A percentile compares a stretch with the other conserved stretches of the same genome.
These are phyloP conservation scores for Phytophthora citrophthora DNA, from an alignment of 352 stramenopile species.

Conservation along the genomic window DNA sequence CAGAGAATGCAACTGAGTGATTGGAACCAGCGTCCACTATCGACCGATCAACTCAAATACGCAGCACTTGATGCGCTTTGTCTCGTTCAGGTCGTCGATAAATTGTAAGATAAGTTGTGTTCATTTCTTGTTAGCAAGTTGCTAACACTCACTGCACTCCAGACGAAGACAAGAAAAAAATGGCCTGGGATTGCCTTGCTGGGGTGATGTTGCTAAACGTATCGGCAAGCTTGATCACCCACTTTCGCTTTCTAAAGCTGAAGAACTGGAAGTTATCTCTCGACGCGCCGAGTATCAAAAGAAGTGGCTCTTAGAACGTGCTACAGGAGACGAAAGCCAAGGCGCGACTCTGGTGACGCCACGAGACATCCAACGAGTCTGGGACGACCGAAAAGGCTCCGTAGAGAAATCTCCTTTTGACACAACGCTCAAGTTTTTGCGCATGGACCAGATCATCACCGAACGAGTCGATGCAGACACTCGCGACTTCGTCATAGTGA, in stretches of 20 bases:
- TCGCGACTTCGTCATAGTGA: conserved; percentile 38
- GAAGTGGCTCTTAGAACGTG: conserved; percentile 6
- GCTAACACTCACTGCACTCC: not conserved
- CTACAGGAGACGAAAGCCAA: conserved; percentile 9
- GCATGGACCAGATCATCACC: conserved; percentile 15
- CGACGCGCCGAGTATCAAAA: conserved; percentile 22
- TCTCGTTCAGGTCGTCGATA: conserved; percentile 30
- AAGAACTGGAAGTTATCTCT: conserved; percentile 8
- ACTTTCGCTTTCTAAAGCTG: conserved; percentile 1
- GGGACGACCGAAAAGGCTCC: conserved; percentile 25
- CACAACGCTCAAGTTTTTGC: conserved; percentile 34
- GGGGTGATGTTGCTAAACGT: conserved; percentile 8
- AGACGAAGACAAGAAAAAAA: conserved; percentile 1
- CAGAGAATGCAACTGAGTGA: conserved; percentile 43
- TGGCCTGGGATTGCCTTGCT: not conserved
- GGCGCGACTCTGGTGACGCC: conserved; percentile 30
- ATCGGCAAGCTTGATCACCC: conserved; percentile 8
- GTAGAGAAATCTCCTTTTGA: conserved; percentile 5
- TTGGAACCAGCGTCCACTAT: conserved; percentile 41
- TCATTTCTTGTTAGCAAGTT: not conserved
- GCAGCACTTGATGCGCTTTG: conserved; percentile 38
- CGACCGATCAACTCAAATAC: conserved; percentile 27
- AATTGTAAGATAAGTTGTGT: conserved; percentile 16
- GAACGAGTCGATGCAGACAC: conserved; percentile 7
- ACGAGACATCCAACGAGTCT: conserved; percentile 37